phyloP scores from a whole-genome alignment of 768 basidiomycete species.

The Serendipita sp. region DNA sequence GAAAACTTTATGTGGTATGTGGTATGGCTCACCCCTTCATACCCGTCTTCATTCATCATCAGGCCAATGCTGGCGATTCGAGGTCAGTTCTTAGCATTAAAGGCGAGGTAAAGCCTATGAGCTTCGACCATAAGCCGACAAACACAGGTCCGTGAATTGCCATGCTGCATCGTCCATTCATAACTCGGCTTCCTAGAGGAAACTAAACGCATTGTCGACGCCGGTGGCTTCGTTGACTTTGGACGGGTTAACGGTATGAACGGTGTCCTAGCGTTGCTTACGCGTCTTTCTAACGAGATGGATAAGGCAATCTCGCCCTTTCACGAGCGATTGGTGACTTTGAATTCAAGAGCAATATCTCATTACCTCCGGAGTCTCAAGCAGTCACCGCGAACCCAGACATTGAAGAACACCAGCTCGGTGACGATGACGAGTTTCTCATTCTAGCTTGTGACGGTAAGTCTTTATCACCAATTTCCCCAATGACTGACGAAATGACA shows the following conservation, averaged over 20 bases:
- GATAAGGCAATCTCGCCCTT: conserved; percentile 79
- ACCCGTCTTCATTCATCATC: neutral
- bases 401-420: conserved; percentile 62
- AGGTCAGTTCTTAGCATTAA: conserved; percentile 72
- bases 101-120: conserved; percentile 77
- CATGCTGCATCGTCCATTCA: conserved; percentile 6
- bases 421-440: conserved; percentile 87
- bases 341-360: conserved; percentile 91
- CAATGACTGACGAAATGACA: neutral
- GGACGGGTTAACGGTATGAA: conserved; percentile 84
- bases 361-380: conserved; percentile 70
- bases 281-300: neutral
- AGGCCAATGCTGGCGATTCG: conserved; percentile 99
- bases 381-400: conserved; percentile 94
- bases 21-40: neutral
- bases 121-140: conserved; percentile 90
- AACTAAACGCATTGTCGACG: conserved; percentile 67
- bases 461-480: conserved; percentile 16
- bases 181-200: conserved; percentile 38
- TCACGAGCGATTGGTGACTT: conserved; percentile 95
- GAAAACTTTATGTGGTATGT: conserved; percentile 66
- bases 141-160: conserved; percentile 44
- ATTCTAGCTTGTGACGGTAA: conserved; percentile 94
- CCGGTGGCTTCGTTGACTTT: conserved; percentile 92
- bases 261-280: conserved; percentile 13